Conservation (phyloP, 2,329 filamentous ascomycete species). For the Trichothecium roseum region DNA sequence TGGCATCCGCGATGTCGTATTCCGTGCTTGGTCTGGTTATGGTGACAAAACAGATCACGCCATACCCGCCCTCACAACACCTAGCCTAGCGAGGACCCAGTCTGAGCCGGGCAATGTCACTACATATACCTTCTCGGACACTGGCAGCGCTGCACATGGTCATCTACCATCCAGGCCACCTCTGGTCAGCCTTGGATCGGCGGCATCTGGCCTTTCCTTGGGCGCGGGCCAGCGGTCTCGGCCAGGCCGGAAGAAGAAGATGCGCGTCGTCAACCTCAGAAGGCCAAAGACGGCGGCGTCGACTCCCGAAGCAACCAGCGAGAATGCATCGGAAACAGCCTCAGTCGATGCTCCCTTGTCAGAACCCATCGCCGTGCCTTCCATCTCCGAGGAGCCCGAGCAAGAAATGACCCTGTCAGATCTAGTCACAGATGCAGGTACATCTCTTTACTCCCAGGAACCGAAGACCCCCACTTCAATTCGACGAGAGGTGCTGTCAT, state of each 20-base stretch:
- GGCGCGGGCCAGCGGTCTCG: slow-evolving; percentile 51
- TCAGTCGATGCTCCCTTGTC: slow-evolving; percentile 51
- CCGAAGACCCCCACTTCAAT: background rate
- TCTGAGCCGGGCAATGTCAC: slow-evolving; percentile 51
- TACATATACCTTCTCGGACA: slow-evolving; percentile 66
- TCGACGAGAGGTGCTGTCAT: slow-evolving; percentile 11
- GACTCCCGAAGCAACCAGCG: slow-evolving; percentile 17
- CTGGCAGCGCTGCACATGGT: slow-evolving; percentile 51
- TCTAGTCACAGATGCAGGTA: slow-evolving; percentile 7
- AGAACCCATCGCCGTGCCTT: slow-evolving; percentile 45
- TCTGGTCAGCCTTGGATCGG: slow-evolving; percentile 50
- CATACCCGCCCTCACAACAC: slow-evolving; percentile 35
- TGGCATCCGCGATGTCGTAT: slow-evolving; percentile 80
- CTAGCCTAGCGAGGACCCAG: slow-evolving; percentile 50
- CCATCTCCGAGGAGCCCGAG: slow-evolving; percentile 50
- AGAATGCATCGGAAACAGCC: slow-evolving; percentile 38
- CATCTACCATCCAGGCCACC: slow-evolving; percentile 60
- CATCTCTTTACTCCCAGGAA: no score
- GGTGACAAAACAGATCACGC: slow-evolving; percentile 57
- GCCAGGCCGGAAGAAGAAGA: slow-evolving; percentile 68
- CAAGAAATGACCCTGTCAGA: slow-evolving; percentile 27
- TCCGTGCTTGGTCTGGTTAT: slow-evolving; percentile 81
- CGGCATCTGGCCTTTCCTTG: slow-evolving; percentile 51
- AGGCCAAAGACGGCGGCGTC: slow-evolving; percentile 39
- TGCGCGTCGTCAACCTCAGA: slow-evolving; percentile 71